Percentiles rank a stretch among this genome's conserved stretches.
Conservation (phyloP, 192 early-diverging fungal genomes). For the Coemansia javaensis region DNA sequence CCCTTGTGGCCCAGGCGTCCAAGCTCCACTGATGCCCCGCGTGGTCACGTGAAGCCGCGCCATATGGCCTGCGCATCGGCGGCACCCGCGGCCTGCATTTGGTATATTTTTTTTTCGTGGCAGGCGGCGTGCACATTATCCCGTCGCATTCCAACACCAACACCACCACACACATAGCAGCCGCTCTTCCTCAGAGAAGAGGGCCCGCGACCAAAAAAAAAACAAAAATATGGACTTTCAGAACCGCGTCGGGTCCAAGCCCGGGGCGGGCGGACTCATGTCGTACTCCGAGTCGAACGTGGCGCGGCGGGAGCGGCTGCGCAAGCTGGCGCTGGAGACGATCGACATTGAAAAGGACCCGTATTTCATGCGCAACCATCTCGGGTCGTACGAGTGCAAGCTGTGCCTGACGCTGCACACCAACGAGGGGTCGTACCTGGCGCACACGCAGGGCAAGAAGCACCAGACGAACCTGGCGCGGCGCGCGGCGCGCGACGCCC, state of each 20-base stretch:
- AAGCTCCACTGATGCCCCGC: conserved; percentile 15
- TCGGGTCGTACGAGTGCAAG: conserved; percentile 78
- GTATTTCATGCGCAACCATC: conserved; percentile 94
- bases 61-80: no score
- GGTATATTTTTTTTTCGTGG: no score
- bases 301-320: conserved; percentile 88
- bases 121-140: no score
- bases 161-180: no score
- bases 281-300: conserved; percentile 81
- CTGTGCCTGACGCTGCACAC: conserved; percentile 79
- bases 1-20: conserved; percentile 33
- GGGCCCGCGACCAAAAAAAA: no score
- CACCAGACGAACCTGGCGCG: conserved; percentile 92
- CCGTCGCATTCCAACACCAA: no score
- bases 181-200: no score
- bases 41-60: not conserved
- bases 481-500: conserved; percentile 81
- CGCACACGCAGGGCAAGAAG: conserved; percentile 98
- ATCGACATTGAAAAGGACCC: conserved; percentile 96
- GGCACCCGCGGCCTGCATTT: no score
- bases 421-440: conserved; percentile 92
- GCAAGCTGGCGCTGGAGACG: conserved; percentile 90
- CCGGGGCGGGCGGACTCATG: conserved; percentile 82
- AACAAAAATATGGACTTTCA: conserved; percentile 76
- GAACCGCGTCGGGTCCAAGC: conserved; percentile 90